Conservation (phyloP, 2,329 filamentous ascomycete species). For the Emergomyces orientalis region DNA sequence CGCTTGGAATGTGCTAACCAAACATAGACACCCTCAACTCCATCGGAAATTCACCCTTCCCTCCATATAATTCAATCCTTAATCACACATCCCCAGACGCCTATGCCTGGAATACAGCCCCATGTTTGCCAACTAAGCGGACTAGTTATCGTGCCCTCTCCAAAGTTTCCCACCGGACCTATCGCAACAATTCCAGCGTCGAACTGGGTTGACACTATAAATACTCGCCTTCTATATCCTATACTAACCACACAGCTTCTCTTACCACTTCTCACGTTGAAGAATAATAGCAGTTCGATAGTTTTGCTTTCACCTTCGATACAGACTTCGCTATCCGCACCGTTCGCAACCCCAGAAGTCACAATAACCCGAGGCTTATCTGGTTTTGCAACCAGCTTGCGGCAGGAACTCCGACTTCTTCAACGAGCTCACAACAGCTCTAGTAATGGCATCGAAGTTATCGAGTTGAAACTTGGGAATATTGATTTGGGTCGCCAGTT, state of each 20-base stretch:
- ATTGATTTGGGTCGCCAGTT: constrained; percentile 68
- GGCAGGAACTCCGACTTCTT: constrained; percentile 67
- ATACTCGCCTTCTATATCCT: constrained; percentile 82
- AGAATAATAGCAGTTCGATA: constrained; percentile 44
- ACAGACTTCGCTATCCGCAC: constrained; percentile 36
- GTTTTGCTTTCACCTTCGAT: constrained; percentile 38
- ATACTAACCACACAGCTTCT: constrained; percentile 84
- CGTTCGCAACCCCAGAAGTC: constrained; percentile 62
- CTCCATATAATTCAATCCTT: constrained; percentile 62
- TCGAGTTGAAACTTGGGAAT: constrained; percentile 81
- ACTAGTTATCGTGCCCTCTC: constrained; percentile 69
- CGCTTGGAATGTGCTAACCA: constrained; percentile 10
- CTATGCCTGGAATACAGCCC: constrained; percentile 64
- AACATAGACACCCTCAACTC: constrained; percentile 52
- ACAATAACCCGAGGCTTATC: constrained; percentile 78
- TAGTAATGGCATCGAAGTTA: constrained; percentile 55
- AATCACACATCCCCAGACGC: constrained; percentile 64
- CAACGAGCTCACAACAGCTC: constrained; percentile 26
- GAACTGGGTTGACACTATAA: constrained; percentile 80
- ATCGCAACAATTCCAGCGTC: constrained; percentile 78
- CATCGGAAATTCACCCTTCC: constrained; percentile 48
- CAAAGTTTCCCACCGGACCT: constrained; percentile 70
- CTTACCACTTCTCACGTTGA: constrained; percentile 62
- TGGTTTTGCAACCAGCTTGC: constrained; percentile 71
- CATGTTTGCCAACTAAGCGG: constrained; percentile 70